These are phyloP conservation scores for Botryosphaeria dothidea DNA, from an alignment of 2,329 filamentous ascomycete genomes.

Conservation along the genomic window DNA sequence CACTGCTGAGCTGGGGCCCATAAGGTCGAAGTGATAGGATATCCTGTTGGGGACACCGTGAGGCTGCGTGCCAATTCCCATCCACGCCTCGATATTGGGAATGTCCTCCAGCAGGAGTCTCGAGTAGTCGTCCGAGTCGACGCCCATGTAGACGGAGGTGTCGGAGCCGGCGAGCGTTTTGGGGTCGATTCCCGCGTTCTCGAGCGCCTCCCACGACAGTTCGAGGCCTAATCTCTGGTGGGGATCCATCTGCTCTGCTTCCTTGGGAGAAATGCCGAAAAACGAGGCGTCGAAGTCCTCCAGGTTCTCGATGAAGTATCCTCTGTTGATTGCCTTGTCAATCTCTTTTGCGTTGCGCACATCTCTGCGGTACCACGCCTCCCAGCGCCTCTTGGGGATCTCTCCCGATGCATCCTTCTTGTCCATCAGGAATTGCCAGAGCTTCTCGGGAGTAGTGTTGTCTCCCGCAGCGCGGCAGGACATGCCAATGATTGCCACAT, in stretches of 20 bases:
- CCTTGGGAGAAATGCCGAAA: slow-evolving; percentile 24
- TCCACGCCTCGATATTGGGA: slow-evolving; percentile 38
- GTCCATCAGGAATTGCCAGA: slow-evolving; percentile 35
- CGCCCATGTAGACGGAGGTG: slow-evolving; percentile 30
- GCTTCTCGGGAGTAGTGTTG: slow-evolving; percentile 31
- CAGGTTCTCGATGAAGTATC: slow-evolving; percentile 33
- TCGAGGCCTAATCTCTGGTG: slow-evolving; percentile 24
- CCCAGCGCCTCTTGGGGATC: slow-evolving; percentile 34
- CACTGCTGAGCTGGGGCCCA: slow-evolving; percentile 44
- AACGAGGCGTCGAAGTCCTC: slow-evolving; percentile 32
- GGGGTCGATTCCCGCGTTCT: slow-evolving; percentile 23
- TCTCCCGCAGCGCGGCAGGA: slow-evolving; percentile 35
- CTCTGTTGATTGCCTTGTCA: slow-evolving; percentile 24
- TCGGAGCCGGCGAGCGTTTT: slow-evolving; percentile 25
- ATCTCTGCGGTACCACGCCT: slow-evolving; percentile 31
- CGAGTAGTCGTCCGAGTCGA: slow-evolving; percentile 38
- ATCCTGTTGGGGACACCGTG: slow-evolving; percentile 41
- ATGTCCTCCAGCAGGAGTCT: slow-evolving; percentile 40
- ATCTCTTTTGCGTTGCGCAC: slow-evolving; percentile 27
- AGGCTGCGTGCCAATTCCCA: slow-evolving; percentile 43
- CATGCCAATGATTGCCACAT: slow-evolving; percentile 38
- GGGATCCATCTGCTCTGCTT: slow-evolving; percentile 25
- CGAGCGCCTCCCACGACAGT: slow-evolving; percentile 23
- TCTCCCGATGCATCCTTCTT: slow-evolving; percentile 33
- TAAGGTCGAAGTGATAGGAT: slow-evolving; percentile 35